These are phyloP conservation scores for Pestalotiopsis sp. DNA, from an alignment of 2,329 filamentous ascomycete species.

Conservation along the genomic window DNA sequence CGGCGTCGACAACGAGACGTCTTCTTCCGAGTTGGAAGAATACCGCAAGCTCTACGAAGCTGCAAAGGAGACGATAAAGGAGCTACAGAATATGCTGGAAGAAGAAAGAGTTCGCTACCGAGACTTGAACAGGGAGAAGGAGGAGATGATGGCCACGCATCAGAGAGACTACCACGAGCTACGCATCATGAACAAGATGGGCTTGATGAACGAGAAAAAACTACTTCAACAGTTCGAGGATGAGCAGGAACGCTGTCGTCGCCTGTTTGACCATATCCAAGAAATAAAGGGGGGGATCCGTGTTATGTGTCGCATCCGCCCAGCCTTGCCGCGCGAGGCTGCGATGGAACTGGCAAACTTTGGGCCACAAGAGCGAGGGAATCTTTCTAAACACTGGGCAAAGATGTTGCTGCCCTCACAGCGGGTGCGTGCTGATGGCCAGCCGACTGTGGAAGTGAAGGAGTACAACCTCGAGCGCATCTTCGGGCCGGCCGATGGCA, in stretches of 20 bases:
- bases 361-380: conserved; percentile 56
- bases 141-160: neutral
- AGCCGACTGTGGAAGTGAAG: conserved; percentile 72
- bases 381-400: conserved; percentile 73
- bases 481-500: conserved; percentile 75
- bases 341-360: conserved; percentile 53
- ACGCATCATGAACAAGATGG: neutral
- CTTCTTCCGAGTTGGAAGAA: neutral
- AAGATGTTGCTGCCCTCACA: conserved; percentile 81
- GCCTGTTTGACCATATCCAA: conserved; percentile 92
- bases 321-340: conserved; percentile 60
- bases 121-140: neutral
- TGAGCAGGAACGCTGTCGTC: conserved; percentile 75
- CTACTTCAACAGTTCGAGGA: conserved; percentile 71
- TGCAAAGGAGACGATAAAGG: neutral
- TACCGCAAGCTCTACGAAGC: neutral
- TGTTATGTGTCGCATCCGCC: conserved; percentile 92
- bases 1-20: neutral
- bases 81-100: neutral
- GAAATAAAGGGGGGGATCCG: conserved; percentile 96
- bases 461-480: conserved; percentile 91
- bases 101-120: neutral
- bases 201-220: neutral
- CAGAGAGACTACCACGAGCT: neutral
- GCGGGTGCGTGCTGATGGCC: conserved; percentile 76